These are phyloP conservation scores for Endotrypanum monterogeii DNA, from an alignment of 208 protist species.

Conservation along the genomic window DNA sequence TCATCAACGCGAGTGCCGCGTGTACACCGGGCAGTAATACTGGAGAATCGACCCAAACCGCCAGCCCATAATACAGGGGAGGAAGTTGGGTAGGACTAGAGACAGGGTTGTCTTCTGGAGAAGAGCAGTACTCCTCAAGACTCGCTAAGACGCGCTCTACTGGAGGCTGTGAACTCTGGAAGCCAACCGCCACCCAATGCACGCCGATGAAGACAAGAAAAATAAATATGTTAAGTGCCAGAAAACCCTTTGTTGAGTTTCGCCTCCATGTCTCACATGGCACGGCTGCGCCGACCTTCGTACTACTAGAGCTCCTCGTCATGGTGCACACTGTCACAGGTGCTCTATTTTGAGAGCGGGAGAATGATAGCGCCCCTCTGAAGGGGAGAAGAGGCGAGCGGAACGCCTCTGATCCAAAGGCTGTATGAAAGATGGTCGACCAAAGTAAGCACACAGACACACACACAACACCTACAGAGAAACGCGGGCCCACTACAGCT, in stretches of 20 bases:
- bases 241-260: slow-evolving; percentile 22
- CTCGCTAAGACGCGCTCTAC: slow-evolving; percentile 38
- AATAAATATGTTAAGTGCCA: slow-evolving; percentile 23
- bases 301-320: neutral
- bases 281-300: neutral
- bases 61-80: slow-evolving; percentile 52
- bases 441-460: neutral
- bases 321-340: neutral
- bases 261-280: slow-evolving; percentile 21
- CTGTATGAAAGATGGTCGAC: neutral
- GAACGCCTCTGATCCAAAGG: neutral
- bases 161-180: slow-evolving; percentile 46
- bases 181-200: slow-evolving; percentile 49
- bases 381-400: neutral
- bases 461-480: too few species aligned
- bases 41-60: slow-evolving; percentile 67
- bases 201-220: slow-evolving; percentile 36
- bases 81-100: slow-evolving; percentile 12
- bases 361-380: neutral
- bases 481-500: neutral
- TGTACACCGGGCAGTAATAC: slow-evolving; percentile 50
- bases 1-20: slow-evolving; percentile 45
- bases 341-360: neutral
- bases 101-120: neutral
- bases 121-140: slow-evolving; percentile 27